phyloP scores from a whole-genome alignment of 164 flowering plant species.

The Akebia trifoliata region DNA sequence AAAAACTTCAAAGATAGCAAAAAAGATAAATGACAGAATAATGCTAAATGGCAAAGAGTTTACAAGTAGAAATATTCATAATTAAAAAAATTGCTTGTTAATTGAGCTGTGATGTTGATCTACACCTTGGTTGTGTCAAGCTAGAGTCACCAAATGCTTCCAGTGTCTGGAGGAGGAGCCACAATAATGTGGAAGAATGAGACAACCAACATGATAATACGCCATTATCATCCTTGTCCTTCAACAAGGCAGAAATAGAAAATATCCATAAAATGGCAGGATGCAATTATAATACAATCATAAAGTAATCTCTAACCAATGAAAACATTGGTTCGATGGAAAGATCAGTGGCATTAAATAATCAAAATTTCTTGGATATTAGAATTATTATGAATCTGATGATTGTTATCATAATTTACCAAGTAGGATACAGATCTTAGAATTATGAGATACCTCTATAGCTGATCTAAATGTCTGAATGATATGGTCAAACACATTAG shows the following conservation, averaged over 20 bases:
- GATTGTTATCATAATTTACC: no score
- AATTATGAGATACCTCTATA: slow-evolving; percentile 54
- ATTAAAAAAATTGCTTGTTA: slow-evolving; percentile 14
- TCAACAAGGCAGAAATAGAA: slow-evolving; percentile 5
- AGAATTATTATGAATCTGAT: no score
- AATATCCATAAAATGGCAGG: slow-evolving; percentile 8
- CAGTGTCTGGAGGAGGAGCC: slow-evolving; percentile 89
- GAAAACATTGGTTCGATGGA: no score
- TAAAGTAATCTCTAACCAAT: no score
- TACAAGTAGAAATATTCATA: background rate
- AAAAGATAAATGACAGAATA: background rate
- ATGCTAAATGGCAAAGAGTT: background rate
- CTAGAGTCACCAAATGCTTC: slow-evolving; percentile 89
- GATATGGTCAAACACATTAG: slow-evolving; percentile 80
- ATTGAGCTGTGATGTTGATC: slow-evolving; percentile 88
- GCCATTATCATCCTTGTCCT: slow-evolving; percentile 80
- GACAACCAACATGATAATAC: slow-evolving; percentile 63
- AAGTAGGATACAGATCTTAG: no score
- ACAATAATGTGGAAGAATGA: slow-evolving; percentile 72
- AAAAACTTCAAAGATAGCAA: background rate
- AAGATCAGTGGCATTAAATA: no score
- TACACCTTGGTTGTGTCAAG: slow-evolving; percentile 80
- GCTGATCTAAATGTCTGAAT: slow-evolving; percentile 81
- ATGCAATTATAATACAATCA: no score
- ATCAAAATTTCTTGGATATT: no score